phyloP scores from a whole-genome alignment of 2,329 filamentous ascomycete genomes.

The Xylaria multiplex region DNA sequence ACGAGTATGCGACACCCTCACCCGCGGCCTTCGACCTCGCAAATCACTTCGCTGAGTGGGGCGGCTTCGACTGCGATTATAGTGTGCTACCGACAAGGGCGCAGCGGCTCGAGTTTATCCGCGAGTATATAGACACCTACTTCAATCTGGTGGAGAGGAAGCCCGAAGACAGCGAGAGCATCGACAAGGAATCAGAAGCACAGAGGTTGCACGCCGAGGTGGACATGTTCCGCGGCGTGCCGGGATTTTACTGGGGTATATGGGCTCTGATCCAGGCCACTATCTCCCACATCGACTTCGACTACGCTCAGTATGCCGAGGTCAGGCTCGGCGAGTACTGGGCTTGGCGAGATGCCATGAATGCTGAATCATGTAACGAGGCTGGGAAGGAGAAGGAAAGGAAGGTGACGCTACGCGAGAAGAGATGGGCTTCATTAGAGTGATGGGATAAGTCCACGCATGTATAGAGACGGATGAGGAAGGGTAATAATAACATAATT shows the following conservation, averaged over 20 bases:
- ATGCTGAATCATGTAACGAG: slow-evolving; percentile 64
- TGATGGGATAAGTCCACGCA: slow-evolving; percentile 31
- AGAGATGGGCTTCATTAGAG: slow-evolving; percentile 75
- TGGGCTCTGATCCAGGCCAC: slow-evolving; percentile 95
- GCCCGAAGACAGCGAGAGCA: slow-evolving; percentile 43
- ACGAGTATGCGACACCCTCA: slow-evolving; percentile 95
- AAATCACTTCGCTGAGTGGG: slow-evolving; percentile 99
- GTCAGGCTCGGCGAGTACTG: slow-evolving; percentile 88
- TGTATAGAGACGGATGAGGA: not conserved
- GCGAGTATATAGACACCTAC: slow-evolving; percentile 84
- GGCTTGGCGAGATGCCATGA: slow-evolving; percentile 82
- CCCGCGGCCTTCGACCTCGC: slow-evolving; percentile 96
- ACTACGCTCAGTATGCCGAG: slow-evolving; percentile 93
- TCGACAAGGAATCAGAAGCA: slow-evolving; percentile 69
- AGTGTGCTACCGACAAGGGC: slow-evolving; percentile 79
- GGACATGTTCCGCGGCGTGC: slow-evolving; percentile 86
- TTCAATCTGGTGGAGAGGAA: slow-evolving; percentile 58
- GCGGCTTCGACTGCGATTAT: slow-evolving; percentile 94
- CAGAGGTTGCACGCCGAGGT: slow-evolving; percentile 80
- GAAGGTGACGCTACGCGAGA: slow-evolving; percentile 73
- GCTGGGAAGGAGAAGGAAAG: slow-evolving; percentile 49
- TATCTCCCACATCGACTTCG: slow-evolving; percentile 95
- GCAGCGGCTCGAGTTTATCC: slow-evolving; percentile 82
- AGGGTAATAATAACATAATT: not conserved
- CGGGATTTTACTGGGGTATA: slow-evolving; percentile 91